Base-by-base conservation (phyloP, 2,329 filamentous ascomycete genomes). In the Nemania bipapillata region DNA sequence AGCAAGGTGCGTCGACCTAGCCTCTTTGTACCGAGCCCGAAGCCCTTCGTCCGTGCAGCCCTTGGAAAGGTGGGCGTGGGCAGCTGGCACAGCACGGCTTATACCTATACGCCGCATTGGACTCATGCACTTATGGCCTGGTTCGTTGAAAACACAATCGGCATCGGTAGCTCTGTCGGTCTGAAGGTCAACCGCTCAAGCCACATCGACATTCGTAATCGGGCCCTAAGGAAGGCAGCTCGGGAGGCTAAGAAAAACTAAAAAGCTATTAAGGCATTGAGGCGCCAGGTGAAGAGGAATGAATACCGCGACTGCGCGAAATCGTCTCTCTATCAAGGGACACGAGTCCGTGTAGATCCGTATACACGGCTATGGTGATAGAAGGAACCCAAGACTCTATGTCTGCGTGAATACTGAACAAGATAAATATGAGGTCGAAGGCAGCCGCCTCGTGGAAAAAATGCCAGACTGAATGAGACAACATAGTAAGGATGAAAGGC, bases 71-170 rank as follows among this genome's bases (percentile, higher is more conserved):
- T 99, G 75, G 95, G 95, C 55, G 88, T 87, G 64, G 92, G 93
- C 69, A 89, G 91, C 57, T 92, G 92, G 74, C 92, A 96, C 78
- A 87, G 88, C 12, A 91, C 93, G 65, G 89, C 91, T 5, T 91
- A 91, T 81, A 97, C 92, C 40, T 95, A 93, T 76, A 96, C 94
- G 2, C 96, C 96, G 0, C 97, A 91, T 84, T 98, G 94, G 94
- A 92, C 88, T 73, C 96, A 99, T 81, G 93, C 91, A 0, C 78
- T 96, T 62, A 92, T 97, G 89, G 90, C 95, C 72, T 97, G 92
- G 91, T 88, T 89, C 65, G 84, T 97, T 40, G 87, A 89, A 79
- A 88, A 82, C 72, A 84, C 86, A 0, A 76, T 86, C 35, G 87
- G 87, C 5, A 81, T 83, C 24, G 86, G 83, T 58, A 83, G 82